These are phyloP conservation scores for Phlegmacium glaucopus DNA, from an alignment of 768 basidiomycete species.

Conservation along the genomic window DNA sequence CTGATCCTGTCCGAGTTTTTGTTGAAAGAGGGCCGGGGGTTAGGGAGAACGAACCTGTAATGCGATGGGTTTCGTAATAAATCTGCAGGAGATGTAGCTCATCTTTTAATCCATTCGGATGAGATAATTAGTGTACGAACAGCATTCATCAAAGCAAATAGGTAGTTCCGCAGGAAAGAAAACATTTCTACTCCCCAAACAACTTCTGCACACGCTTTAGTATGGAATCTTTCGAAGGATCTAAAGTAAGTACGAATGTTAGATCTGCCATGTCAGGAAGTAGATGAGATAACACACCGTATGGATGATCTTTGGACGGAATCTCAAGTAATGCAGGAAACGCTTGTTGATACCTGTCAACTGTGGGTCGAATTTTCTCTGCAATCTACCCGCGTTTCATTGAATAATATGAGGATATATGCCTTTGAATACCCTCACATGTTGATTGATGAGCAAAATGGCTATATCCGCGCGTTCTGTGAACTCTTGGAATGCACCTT, in stretches of 20 bases:
- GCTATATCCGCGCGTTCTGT: constrained; percentile 94
- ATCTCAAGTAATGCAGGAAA: constrained; percentile 98
- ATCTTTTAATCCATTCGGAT: constrained; percentile 5
- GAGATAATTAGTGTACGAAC: constrained; percentile 6
- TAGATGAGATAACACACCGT: constrained; percentile 54
- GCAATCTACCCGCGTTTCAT: constrained; percentile 60
- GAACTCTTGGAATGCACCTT: constrained; percentile 90
- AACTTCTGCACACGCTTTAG: constrained; percentile 96
- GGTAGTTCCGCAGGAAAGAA: neutral
- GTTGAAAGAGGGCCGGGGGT: constrained; percentile 66
- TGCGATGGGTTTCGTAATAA: constrained; percentile 56
- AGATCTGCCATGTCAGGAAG: neutral
- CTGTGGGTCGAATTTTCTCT: constrained; percentile 92
- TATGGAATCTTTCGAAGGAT: constrained; percentile 94
- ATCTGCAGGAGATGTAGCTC: constrained; percentile 3
- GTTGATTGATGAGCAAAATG: constrained; percentile 96
- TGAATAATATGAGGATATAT: neutral
- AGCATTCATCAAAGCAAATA: neutral
- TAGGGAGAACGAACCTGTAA: constrained; percentile 66
- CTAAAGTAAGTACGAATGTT: constrained; percentile 39
- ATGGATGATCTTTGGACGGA: constrained; percentile 97
- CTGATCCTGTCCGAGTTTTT: constrained; percentile 63
- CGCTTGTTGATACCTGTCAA: constrained; percentile 93
- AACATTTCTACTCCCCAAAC: constrained; percentile 71
- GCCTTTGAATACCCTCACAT: constrained; percentile 51